Base-by-base conservation (phyloP, 148 eudicot genomes). In the Gaultheria prostrata region DNA sequence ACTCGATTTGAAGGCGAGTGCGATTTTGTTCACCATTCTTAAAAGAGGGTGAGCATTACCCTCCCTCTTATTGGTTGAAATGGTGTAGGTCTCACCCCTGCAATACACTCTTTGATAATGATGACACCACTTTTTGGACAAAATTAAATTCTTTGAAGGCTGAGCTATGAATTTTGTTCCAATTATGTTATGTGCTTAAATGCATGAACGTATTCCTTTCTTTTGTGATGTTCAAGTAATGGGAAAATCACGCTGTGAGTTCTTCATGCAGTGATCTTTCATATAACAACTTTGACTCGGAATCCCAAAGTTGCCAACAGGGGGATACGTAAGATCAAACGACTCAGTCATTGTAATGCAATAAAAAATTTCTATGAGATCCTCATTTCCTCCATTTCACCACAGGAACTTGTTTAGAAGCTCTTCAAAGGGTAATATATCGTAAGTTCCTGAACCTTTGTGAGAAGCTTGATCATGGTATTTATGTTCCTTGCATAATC, bases 351-450 rank as follows among this genome's bases (percentile, higher is more conserved):
- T 76, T n/a, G 7, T 30, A 69, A 17, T 81, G 48, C 18, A 0
- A 39, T 21, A 18, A n/a, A 18, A 21, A 21, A 14, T 18, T 30
- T 45, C 24, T 24, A 4, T 77, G 71, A 77, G 50, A 17, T 32
- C 17, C 67, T 8, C 20, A 35, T 26, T 49, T 76, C 13, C 2
- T 63, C 20, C 48, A 8, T 35, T 35, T 70, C 20, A n/a, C 30
- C 48, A 8, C 76, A 86, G 87, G 80, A 86, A 86, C 82, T 86
- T 86, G 79, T 86, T 86, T 78, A 53, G 39, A 35, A 78, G 79
- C 77, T 35, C 51, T 77, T 82, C 63, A 17, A 70, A 48, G 1
- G 65, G 59, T 32, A 86, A 77, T 35, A 13, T 12, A 6, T 54
- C 46, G 85, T 82, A 82, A 82, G 87, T 82, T 43, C 51, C 35